These are phyloP conservation scores for Artemisia annua DNA, from an alignment of 129 eudicot species.

Conservation along the genomic window DNA sequence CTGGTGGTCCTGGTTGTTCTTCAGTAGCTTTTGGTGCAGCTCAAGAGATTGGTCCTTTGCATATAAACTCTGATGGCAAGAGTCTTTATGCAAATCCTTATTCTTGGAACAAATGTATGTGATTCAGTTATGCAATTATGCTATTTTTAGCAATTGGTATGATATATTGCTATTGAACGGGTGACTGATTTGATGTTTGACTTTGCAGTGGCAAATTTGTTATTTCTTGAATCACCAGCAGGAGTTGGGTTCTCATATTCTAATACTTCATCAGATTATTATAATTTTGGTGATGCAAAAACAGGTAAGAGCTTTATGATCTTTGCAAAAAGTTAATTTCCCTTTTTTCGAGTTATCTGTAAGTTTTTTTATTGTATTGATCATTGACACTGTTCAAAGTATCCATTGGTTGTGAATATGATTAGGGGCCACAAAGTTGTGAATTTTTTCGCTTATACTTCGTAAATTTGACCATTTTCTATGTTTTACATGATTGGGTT, in stretches of 20 bases:
- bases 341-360: constrained; percentile 8
- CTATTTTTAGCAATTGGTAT: constrained; percentile 4
- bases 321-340: neutral
- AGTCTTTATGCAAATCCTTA: constrained; percentile 74
- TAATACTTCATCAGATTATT: constrained; percentile 84
- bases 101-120: constrained; percentile 94
- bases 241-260: constrained; percentile 98
- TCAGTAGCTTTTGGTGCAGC: constrained; percentile 99
- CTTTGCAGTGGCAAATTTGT: constrained; percentile 94
- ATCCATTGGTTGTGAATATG: neutral
- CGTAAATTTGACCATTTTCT: constrained; percentile 12
- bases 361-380: neutral
- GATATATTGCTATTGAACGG: neutral
- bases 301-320: constrained; percentile 56
- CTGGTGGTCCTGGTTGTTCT: constrained; percentile 99
- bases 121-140: neutral
- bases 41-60: constrained; percentile 96
- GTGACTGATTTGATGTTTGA: constrained; percentile 19
- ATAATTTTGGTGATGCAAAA: constrained; percentile 72
- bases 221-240: constrained; percentile 96
- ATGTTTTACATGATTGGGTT: constrained; percentile 22
- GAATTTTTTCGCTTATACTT: constrained; percentile 26
- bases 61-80: constrained; percentile 78
- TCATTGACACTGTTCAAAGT: constrained; percentile 5
- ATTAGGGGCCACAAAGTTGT: neutral